Evolutionary conservation across 495 filamentous ascomycete species (phyloP).

Genomic region (Saxispiralis lemnorum): DNA sequence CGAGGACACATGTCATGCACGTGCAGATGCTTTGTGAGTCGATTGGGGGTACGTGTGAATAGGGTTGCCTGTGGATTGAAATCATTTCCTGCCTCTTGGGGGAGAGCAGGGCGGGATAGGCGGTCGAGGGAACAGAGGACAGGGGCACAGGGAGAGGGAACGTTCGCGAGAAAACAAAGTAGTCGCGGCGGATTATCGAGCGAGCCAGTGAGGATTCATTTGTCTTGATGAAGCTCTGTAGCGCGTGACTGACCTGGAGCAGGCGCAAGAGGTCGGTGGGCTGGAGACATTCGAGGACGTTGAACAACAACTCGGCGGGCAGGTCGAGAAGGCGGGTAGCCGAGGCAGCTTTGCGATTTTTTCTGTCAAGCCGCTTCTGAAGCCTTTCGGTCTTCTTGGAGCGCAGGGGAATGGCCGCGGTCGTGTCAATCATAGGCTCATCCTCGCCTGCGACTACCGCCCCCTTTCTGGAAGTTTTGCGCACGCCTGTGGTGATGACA

Average conservation of each 20-base stretch:
- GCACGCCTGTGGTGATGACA: background rate
- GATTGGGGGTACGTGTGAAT: conserved; percentile 30
- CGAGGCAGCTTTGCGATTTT: conserved; percentile 12
- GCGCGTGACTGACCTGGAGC: conserved; percentile 21
- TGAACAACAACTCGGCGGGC: conserved; percentile 32
- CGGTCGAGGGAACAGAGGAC: conserved; percentile 22
- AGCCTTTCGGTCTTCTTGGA: conserved; percentile 34
- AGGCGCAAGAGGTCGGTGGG: conserved; percentile 32
- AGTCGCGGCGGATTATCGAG: conserved; percentile 27
- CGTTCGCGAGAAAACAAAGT: conserved; percentile 29
- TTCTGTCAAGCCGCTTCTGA: conserved; percentile 29
- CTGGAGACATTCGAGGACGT: conserved; percentile 26
- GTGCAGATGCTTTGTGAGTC: conserved; percentile 29
- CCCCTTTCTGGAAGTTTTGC: too few relatives aligned
- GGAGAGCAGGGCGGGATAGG: conserved; percentile 22
- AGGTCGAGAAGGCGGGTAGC: conserved; percentile 23
- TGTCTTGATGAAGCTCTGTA: conserved; percentile 25
- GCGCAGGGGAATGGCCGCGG: conserved; percentile 24
- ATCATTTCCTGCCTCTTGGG: conserved; percentile 24
- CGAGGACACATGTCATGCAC: conserved; percentile 33
- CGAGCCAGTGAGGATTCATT: conserved; percentile 27
- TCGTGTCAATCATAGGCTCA: conserved; percentile 22
- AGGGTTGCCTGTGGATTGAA: conserved; percentile 27
- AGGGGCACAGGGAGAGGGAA: conserved; percentile 31
- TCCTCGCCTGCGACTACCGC: conserved; percentile 7